These are phyloP conservation scores for Xylaria acuta DNA, from an alignment of 495 filamentous ascomycete species.

Conservation along the genomic window DNA sequence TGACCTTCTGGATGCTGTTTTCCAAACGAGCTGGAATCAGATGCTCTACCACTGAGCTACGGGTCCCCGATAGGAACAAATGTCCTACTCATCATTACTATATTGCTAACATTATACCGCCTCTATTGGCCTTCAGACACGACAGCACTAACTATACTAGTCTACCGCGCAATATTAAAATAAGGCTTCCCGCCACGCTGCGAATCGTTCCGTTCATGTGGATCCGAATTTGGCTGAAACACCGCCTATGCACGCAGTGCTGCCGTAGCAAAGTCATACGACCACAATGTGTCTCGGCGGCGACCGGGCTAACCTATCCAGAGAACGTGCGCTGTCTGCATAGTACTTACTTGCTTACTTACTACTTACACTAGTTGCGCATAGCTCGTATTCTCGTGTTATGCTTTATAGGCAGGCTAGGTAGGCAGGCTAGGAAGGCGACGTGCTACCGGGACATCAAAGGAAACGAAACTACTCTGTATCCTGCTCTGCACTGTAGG, in stretches of 20 bases:
- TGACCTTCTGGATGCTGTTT: too few relatives aligned
- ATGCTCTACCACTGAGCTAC: neutral
- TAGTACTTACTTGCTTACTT: conserved; percentile 5
- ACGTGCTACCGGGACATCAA: neutral
- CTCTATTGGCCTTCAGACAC: neutral
- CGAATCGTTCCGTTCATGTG: conserved; percentile 2
- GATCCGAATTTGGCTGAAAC: conserved; percentile 15
- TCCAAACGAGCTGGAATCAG: neutral
- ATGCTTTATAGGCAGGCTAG: neutral
- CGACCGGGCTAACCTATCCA: neutral
- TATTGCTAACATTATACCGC: neutral
- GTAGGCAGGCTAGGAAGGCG: neutral
- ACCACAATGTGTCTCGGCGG: neutral
- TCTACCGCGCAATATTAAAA: neutral
- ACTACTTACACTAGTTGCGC: too few relatives aligned
- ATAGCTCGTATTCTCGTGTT: conserved; percentile 8
- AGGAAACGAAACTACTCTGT: too few relatives aligned
- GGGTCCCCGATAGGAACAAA: too few relatives aligned
- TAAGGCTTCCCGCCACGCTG: neutral
- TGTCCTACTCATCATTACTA: neutral
- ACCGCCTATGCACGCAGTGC: neutral
- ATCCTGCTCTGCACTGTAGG: too few relatives aligned
- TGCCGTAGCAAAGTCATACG: conserved; percentile 4
- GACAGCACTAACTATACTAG: too few relatives aligned
- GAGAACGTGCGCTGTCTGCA: neutral